Evolutionary conservation across 306 rosid genomes (phyloP), one percentile per base, ranked within the genome.

Genomic region (Gillenia trifoliata): DNA sequence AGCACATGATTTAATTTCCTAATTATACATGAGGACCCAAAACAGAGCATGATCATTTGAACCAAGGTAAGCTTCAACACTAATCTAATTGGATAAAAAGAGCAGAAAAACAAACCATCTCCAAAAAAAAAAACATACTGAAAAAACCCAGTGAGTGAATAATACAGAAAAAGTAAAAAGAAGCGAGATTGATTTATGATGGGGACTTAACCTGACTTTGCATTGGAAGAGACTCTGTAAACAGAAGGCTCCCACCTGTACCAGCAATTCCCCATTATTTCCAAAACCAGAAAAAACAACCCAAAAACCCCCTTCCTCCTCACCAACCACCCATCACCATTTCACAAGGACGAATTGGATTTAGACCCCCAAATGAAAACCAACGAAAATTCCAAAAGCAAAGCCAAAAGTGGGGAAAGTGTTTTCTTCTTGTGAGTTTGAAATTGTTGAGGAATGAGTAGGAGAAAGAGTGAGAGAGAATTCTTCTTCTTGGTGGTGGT

Each of bases 191-290:
- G 16, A 59, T 76, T 70, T 13, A 59, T 13, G 45, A 55, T 20
- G 66, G 47, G 55, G 29, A 74, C 86, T 75, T 75, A 80, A 95
- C 98, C 99, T 85, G 98, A 77, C 79, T 95, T 95, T 71, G 87
- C 92, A 85, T 94, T 94, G 80, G 93, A 86, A 33, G 98, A 90
- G 56, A 94, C 94, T 85, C 91, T 83, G 86, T 87, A 83, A 80
- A 85, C 88, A 25, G 92, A 83, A 61, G 96, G 85, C 52, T 90
- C 86, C 83, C 77, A 69, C 55, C 87, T 83, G 73, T 61, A 92
- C 85, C 86, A 90, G 83, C 98, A 95, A 77, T 95, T 95, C 20
- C 99, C 99, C 99, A 92, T 95, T 76, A 49, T 72, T 47, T 45
- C 25, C 74, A 82, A 81, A 78, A 56, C 68, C 74, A 82, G 78